Percentiles rank a stretch among this genome's conserved stretches.
phyloP scores from a whole-genome alignment of 257 asterid species.

The Gardenia jasminoides region DNA sequence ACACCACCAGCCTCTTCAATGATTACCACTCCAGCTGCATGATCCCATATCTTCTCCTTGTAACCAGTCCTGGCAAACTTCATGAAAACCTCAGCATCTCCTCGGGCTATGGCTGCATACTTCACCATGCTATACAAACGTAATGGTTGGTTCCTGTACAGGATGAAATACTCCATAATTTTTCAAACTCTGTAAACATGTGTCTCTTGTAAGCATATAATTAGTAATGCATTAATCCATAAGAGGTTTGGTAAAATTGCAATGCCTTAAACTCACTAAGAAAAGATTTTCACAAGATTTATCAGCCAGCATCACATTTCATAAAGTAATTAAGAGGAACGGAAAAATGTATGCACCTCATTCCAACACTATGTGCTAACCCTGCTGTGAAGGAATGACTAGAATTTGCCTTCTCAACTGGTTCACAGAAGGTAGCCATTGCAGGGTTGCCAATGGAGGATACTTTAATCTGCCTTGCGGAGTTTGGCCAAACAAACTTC shows the following conservation, averaged over 20 bases:
- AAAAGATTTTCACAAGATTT: not conserved
- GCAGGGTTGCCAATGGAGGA: slow-evolving; percentile 70
- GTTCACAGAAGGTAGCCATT: slow-evolving; percentile 84
- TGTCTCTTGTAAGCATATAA: not conserved
- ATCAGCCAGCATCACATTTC: not conserved
- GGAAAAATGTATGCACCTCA: slow-evolving; percentile 39
- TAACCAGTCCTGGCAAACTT: slow-evolving; percentile 74
- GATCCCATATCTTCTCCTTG: slow-evolving; percentile 95
- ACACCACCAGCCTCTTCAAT: slow-evolving; percentile 84
- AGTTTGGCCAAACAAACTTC: slow-evolving; percentile 66
- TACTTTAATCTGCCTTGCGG: slow-evolving; percentile 54
- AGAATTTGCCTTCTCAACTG: slow-evolving; percentile 80
- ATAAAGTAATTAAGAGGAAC: not conserved
- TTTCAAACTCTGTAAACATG: no score
- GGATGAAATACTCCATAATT: not conserved
- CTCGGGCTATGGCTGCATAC: slow-evolving; percentile 85
- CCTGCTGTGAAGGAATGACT: slow-evolving; percentile 90
- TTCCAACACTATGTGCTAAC: slow-evolving; percentile 76
- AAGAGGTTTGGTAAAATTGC: not conserved
- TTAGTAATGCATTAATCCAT: not conserved
- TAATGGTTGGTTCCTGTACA: slow-evolving; percentile 68
- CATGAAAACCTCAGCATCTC: slow-evolving; percentile 86
- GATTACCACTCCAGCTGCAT: slow-evolving; percentile 84
- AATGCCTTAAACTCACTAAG: not conserved
- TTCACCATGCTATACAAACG: slow-evolving; percentile 78